Percentiles rank a stretch among this genome's conserved stretches.
Evolutionary conservation across 225 moss, liverwort and hornwort genomes (phyloP).

Genomic region (Anthoceros angustus): DNA sequence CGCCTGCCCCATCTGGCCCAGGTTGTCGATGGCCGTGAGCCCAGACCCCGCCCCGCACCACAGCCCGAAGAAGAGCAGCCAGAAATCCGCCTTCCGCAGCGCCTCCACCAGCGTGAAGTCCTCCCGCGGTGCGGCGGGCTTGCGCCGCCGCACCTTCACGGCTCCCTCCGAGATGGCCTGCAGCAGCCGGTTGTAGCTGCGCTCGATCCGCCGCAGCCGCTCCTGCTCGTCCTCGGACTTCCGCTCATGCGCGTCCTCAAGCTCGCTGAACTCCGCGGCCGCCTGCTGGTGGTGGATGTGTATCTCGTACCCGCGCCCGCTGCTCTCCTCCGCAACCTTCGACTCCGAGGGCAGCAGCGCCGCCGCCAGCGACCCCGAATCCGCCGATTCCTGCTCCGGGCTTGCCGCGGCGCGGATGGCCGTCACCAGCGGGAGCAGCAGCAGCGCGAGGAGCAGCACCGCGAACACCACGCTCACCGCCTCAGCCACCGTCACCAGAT

Average conservation of each 20-base stretch:
- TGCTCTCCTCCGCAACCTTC: slow-evolving; percentile 6
- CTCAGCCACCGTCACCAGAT: slow-evolving; percentile 14
- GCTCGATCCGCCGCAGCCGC: slow-evolving; percentile 9
- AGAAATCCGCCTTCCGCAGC: slow-evolving; percentile 73
- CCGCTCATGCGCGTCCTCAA: slow-evolving; percentile 47
- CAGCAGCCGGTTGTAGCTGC: slow-evolving; percentile 12
- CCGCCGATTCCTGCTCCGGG: slow-evolving; percentile 7
- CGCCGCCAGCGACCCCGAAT: neutral
- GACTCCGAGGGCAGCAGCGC: slow-evolving; percentile 11
- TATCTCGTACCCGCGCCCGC: slow-evolving; percentile 3
- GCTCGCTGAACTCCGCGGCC: slow-evolving; percentile 58
- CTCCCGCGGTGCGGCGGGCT: slow-evolving; percentile 80
- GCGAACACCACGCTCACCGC: slow-evolving; percentile 24
- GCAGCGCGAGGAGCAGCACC: slow-evolving; percentile 36
- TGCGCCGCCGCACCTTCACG: slow-evolving; percentile 55
- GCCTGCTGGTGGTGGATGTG: slow-evolving; percentile 16
- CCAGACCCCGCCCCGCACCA: slow-evolving; percentile 73
- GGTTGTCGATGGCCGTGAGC: slow-evolving; percentile 65
- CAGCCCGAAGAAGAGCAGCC: slow-evolving; percentile 60
- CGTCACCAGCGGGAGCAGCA: slow-evolving; percentile 40
- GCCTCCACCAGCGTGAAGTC: slow-evolving; percentile 73
- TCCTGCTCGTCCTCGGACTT: slow-evolving; percentile 16
- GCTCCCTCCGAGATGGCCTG: slow-evolving; percentile 37
- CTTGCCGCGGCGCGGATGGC: slow-evolving; percentile 14
- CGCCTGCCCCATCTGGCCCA: slow-evolving; percentile 73